Evolutionary conservation across 2,329 filamentous ascomycete species (phyloP), one percentile per base, ranked within the genome.

Genomic region (Aureobasidium subglaciale): DNA sequence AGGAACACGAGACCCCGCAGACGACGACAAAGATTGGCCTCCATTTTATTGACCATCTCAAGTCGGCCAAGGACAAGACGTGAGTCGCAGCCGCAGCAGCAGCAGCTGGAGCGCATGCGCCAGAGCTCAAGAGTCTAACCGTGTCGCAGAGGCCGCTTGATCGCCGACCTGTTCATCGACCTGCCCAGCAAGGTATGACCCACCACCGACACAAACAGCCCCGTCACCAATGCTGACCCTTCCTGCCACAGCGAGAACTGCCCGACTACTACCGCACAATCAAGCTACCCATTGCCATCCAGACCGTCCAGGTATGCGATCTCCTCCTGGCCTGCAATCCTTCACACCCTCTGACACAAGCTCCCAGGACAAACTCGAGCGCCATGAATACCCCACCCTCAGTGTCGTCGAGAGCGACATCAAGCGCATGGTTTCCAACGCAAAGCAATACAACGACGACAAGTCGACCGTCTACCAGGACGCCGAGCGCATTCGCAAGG

Each of bases 351-450:
- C 32, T 45, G 15, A 35, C 29, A 40, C 27, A 35, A 37, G 11
- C 18, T 10, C 37, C 40, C 59, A 78, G 75, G 69, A 77, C 42
- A 92, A 89, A 70, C 77, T 96, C 49, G 78, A 82, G 52, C 77
- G 81, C 48, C 75, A 81, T 63, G 80, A 84, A 61, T 95, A 95
- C 67, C 68, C 78, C 13, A 86, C 74, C 50, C 77, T 96, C 46
- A 84, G 88, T 5, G 78, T 85, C 48, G 75, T 96, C 11, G 90
- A 96, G 70, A 85, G 87, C 65, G 91, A 91, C 67, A 81, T 92
- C 67, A 95, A 93, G 75, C 85, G 90, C 60, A 87, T 96, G 79
- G 86, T 95, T 55, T 80, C 83, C 61, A 96, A 95, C 66, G 88
- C 88, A 32, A 95, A 95, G 70, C 84, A 89, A 54, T 93, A 83